Percentiles rank a stretch among this genome's conserved stretches.
These are phyloP conservation scores for Lachancea quebecensis DNA, from an alignment of 805 yeast species.

Conservation along the genomic window DNA sequence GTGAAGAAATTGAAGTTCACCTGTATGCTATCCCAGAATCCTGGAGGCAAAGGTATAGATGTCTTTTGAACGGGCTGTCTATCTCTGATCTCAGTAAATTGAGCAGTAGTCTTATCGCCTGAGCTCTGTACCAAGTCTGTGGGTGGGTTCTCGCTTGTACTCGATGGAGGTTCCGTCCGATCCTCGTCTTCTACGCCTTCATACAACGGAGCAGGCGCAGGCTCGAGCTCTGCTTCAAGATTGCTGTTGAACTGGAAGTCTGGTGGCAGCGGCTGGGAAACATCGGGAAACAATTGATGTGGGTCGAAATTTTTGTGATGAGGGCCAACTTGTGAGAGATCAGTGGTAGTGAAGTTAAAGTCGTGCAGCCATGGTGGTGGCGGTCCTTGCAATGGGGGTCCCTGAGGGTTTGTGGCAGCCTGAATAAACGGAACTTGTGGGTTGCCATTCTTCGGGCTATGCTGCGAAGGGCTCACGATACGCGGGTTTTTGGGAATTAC, in stretches of 20 bases:
- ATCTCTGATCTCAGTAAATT: neutral
- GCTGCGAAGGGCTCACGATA: neutral
- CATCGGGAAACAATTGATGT: constrained; percentile 6
- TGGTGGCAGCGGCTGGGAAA: constrained; percentile 6
- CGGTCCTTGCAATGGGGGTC: neutral
- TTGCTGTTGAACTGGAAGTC: constrained; percentile 4
- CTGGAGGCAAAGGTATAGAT: constrained; percentile 7
- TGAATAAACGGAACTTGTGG: neutral
- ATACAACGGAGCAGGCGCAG: neutral
- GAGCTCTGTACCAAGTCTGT: neutral
- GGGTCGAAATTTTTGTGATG: constrained; percentile 1
- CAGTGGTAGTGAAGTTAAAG: constrained; percentile 3
- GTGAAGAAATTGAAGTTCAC: constrained; percentile 6
- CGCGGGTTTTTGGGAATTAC: neutral
- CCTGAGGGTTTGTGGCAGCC: neutral
- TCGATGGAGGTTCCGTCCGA: neutral
- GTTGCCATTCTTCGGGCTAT: neutral
- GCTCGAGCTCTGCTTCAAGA: neutral
- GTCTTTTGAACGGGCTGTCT: neutral
- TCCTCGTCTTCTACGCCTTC: neutral
- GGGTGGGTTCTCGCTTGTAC: neutral
- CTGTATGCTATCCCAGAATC: constrained; percentile 8
- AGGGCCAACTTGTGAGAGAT: neutral
- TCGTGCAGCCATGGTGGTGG: neutral
- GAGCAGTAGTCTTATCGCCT: neutral